These are phyloP conservation scores for Ustilago curta DNA, from an alignment of 1,284 basidiomycete genomes.

Conservation along the genomic window DNA sequence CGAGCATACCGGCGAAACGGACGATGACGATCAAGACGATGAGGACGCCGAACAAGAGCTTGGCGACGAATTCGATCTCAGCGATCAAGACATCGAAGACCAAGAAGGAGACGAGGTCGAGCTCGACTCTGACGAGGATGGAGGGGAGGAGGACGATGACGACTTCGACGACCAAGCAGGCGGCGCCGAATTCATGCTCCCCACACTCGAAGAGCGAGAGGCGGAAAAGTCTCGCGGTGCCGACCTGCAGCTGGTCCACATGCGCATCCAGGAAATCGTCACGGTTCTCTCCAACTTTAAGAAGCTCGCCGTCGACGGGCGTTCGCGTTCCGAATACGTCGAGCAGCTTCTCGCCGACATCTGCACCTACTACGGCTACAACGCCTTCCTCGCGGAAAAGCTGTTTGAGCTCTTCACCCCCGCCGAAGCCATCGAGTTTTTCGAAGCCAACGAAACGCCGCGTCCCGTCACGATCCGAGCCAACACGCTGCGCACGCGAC, in stretches of 20 bases:
- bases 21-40: constrained; percentile 31
- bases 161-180: constrained; percentile 63
- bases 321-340: constrained; percentile 82
- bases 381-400: constrained; percentile 93
- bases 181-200: constrained; percentile 78
- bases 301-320: constrained; percentile 73
- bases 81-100: constrained; percentile 34
- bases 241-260: constrained; percentile 84
- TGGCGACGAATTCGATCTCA: constrained; percentile 52
- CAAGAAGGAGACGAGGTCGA: constrained; percentile 51
- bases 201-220: constrained; percentile 83
- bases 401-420: constrained; percentile 93
- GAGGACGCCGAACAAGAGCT: constrained; percentile 56
- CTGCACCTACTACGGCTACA: constrained; percentile 90
- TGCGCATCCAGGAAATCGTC: constrained; percentile 88
- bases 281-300: constrained; percentile 74
- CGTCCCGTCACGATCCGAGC: constrained; percentile 98
- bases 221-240: constrained; percentile 74
- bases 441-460: constrained; percentile 96
- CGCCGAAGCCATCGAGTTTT: constrained; percentile 92
- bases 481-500: constrained; percentile 92
- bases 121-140: constrained; percentile 56
- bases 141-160: constrained; percentile 69
- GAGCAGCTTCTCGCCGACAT: constrained; percentile 83
- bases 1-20: constrained; percentile 24